A percentile compares a stretch with the other conserved stretches of the same genome.
Conservation (phyloP, 2,329 filamentous ascomycete genomes). For the Colletotrichum orchidophilum region DNA sequence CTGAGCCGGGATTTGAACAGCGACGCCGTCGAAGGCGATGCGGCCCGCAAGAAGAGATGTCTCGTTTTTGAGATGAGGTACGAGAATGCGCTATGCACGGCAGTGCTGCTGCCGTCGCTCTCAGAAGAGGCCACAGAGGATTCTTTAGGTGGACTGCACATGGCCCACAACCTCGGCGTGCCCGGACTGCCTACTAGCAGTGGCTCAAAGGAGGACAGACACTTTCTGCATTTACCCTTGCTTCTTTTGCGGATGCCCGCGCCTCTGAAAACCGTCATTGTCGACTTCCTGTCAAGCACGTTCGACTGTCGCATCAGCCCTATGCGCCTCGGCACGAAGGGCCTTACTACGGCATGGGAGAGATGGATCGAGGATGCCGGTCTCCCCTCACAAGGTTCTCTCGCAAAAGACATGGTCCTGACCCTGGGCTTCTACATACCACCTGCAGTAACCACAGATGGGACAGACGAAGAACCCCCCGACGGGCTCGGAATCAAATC, state of each 20-base stretch:
- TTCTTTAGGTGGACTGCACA: neutral
- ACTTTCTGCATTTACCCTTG: conserved; percentile 60
- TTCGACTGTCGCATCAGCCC: conserved; percentile 67
- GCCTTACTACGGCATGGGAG: conserved; percentile 60
- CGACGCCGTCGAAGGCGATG: conserved; percentile 8
- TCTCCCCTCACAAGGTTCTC: conserved; percentile 43
- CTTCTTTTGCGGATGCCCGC: conserved; percentile 66
- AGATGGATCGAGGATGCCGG: conserved; percentile 56
- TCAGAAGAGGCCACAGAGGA: neutral
- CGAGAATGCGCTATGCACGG: conserved; percentile 61
- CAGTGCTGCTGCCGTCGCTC: conserved; percentile 57
- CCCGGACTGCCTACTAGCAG: neutral
- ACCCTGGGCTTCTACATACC: conserved; percentile 61
- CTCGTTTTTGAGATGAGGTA: conserved; percentile 60
- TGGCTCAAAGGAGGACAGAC: conserved; percentile 31
- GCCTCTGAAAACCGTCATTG: conserved; percentile 57
- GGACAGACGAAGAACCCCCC: conserved; percentile 26
- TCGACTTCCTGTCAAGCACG: conserved; percentile 60
- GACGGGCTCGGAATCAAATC: conserved; percentile 49
- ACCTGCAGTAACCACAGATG: conserved; percentile 30
- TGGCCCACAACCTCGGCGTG: neutral
- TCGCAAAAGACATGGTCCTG: conserved; percentile 58
- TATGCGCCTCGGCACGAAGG: conserved; percentile 59
- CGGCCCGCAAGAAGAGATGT: conserved; percentile 40
- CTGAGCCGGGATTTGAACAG: conserved; percentile 16